Conservation (phyloP, 202 grass and related monocot species). For the Musa balbisiana region DNA sequence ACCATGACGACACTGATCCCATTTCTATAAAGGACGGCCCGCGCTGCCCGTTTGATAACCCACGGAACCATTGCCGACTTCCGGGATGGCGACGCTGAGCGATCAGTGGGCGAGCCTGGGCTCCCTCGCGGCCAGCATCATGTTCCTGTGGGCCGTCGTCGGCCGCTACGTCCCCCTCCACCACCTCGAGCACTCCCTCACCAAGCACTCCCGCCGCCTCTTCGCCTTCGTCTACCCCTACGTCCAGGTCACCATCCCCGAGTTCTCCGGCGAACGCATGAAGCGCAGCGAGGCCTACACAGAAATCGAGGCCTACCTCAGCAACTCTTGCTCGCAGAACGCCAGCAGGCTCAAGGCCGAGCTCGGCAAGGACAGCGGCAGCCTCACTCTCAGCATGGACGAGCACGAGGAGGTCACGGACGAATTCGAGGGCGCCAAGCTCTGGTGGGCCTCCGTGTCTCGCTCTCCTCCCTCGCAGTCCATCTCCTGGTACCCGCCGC, state of each 20-base stretch:
- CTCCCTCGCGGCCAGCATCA: not conserved
- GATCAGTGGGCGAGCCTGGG: not conserved
- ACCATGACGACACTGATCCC: no score
- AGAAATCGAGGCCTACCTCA: conserved; percentile 32
- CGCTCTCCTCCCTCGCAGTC: not conserved
- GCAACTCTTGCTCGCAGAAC: conserved; percentile 17
- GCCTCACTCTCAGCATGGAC: conserved; percentile 37
- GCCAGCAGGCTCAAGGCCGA: conserved; percentile 40
- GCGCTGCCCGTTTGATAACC: no score
- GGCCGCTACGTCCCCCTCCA: not conserved
- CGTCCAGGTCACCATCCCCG: conserved; percentile 32
- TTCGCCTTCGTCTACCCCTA: conserved; percentile 24
- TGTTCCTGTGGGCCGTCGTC: conserved; percentile 11
- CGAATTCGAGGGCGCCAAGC: conserved; percentile 21
- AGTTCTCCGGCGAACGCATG: conserved; percentile 35
- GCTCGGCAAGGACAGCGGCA: conserved; percentile 27
- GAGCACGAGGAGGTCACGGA: conserved; percentile 51
- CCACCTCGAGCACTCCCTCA: conserved; percentile 3
- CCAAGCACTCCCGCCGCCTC: conserved; percentile 13
- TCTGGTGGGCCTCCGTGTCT: conserved; percentile 30
- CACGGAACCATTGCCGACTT: no score
- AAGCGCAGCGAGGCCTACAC: conserved; percentile 28
- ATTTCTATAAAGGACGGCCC: no score
- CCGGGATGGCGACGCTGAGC: no score
- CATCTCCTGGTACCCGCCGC: not conserved